A percentile compares a stretch with the other conserved stretches of the same genome.
phyloP scores from a whole-genome alignment of 1,284 basidiomycete species.

The Pulveroboletus sp. region DNA sequence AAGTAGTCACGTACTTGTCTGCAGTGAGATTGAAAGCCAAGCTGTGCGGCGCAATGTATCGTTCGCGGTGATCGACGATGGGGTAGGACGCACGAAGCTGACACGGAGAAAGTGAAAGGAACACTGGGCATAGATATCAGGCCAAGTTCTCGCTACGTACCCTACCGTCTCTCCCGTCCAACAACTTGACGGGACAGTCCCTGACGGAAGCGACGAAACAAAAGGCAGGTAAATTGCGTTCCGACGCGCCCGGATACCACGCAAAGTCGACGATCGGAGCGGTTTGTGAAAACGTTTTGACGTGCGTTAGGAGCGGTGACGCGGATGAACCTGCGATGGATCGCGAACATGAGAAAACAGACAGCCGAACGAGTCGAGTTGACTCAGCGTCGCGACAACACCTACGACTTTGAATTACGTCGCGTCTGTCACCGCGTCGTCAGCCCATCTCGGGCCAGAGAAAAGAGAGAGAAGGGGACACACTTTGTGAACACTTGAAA shows the following conservation, averaged over 20 bases:
- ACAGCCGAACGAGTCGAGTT: background rate
- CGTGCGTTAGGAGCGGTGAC: slow-evolving; percentile 8
- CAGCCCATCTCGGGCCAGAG: background rate
- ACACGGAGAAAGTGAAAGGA: background rate
- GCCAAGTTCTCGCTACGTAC: slow-evolving; percentile 44
- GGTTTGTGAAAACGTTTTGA: slow-evolving; percentile 49
- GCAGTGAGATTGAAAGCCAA: slow-evolving; percentile 74
- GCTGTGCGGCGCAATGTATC: slow-evolving; percentile 82
- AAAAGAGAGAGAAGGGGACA: background rate
- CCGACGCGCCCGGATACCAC: slow-evolving; percentile 81
- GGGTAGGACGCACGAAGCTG: slow-evolving; percentile 75
- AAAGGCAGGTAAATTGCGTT: slow-evolving; percentile 58
- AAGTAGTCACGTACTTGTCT: slow-evolving; percentile 53
- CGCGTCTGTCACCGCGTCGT: background rate
- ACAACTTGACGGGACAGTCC: slow-evolving; percentile 78
- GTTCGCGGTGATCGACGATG: slow-evolving; percentile 89
- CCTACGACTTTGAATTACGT: slow-evolving; percentile 14
- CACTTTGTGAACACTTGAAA: slow-evolving; percentile 47
- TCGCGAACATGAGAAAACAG: background rate
- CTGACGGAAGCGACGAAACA: slow-evolving; percentile 82
- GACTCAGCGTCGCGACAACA: background rate
- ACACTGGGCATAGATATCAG: background rate
- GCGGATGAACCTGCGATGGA: background rate
- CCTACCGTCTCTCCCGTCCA: slow-evolving; percentile 77
- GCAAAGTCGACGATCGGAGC: slow-evolving; percentile 71